phyloP scores from a whole-genome alignment of 2,329 filamentous ascomycete genomes.

The Venturiaceae sp. region DNA sequence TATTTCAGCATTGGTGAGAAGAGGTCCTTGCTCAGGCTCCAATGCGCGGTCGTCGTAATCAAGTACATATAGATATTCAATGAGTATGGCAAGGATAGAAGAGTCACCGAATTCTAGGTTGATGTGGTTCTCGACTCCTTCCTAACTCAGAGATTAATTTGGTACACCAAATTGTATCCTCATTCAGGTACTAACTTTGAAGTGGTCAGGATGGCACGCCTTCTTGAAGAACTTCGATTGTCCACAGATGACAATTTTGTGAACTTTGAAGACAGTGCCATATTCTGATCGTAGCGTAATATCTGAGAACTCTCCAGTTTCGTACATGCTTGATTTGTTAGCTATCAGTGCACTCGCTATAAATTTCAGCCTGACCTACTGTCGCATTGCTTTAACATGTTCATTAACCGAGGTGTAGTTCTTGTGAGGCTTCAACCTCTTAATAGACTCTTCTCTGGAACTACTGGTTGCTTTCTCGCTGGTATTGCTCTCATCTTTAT shows the following conservation, averaged over 20 bases:
- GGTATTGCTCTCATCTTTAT: too few species aligned
- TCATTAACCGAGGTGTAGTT: neutral
- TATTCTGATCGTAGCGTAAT: neutral
- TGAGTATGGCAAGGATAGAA: neutral
- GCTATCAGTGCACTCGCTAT: too few species aligned
- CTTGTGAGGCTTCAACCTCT: neutral
- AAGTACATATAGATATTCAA: neutral
- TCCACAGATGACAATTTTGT: neutral
- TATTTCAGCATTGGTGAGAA: neutral
- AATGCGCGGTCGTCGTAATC: neutral
- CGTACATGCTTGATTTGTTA: too few species aligned
- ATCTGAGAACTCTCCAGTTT: conserved; percentile 1
- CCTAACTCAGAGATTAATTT: neutral
- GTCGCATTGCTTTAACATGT: neutral
- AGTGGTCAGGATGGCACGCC: neutral
- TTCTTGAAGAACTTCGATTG: neutral
- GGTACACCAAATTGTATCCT: too few species aligned
- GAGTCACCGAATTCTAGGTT: neutral
- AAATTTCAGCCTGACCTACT: too few species aligned
- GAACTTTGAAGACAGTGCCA: neutral
- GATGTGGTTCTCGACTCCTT: neutral
- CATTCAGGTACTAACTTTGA: neutral
- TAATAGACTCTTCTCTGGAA: neutral
- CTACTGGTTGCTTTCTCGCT: too few species aligned
- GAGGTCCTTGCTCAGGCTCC: neutral